Evolutionary conservation across 2,329 filamentous ascomycete genomes (phyloP), one percentile per base, ranked within the genome.

Genomic region (Coleophoma cylindrospora): DNA sequence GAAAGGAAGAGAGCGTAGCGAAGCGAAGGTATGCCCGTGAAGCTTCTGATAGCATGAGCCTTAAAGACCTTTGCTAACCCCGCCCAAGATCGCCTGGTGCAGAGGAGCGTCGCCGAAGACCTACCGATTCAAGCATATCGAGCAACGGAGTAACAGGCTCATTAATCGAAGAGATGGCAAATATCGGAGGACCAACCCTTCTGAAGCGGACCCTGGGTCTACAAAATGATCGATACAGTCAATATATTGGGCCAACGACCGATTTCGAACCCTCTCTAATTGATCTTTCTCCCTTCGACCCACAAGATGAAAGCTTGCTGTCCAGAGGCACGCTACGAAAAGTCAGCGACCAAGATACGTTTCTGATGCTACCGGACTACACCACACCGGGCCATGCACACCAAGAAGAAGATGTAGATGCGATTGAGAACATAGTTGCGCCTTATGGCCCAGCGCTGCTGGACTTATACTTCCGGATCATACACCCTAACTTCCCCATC

Each of bases 251-350:
- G 22, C 81, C 86, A 51, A 92, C 87, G 46, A 91, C 88, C 46
- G 87, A 91, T 61, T 89, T 91, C 64, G 89, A 94, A 65, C 86
- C 87, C 14, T 85, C 85, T n/a, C 75, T 94, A 49, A 89, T 92
- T 68, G 87, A 89, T 60, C 76, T 92, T 19, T 91, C 87, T 19
- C 77, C 83, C 6, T 91, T 91, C 66, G 87, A 92, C 68, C 84
- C 84, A 32, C 85, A 87, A 64, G 87, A 91, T 72, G 88, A 92
- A 70, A 91, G 86, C 62, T 79, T 87, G 19, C 76, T 89, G 50
- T 80, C 86, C 37, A 74, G 82, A 58, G 83, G 82, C 32, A 83
- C 78, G 5, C 77, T 92, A 51, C 79, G 89, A 61, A 87, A 87
- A 67, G 88, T 92, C 57, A 87, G 86, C 69, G 81, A 87, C 52